phyloP scores from a whole-genome alignment of 2,329 filamentous ascomycete species.

The Fusarium burgessii region DNA sequence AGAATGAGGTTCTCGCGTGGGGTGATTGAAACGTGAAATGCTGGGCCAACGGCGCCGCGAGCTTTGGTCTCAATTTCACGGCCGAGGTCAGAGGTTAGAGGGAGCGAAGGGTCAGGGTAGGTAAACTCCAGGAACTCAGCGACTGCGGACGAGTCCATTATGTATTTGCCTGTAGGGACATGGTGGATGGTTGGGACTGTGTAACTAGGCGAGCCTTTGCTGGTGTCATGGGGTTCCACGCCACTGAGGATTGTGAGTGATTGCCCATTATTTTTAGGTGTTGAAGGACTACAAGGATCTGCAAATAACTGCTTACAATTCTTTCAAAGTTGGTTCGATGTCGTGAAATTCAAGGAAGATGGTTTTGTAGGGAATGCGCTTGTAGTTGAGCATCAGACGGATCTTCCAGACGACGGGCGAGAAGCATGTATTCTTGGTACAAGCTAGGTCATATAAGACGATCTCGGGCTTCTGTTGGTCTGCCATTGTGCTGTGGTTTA shows the following conservation, averaged over 20 bases:
- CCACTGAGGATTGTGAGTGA: neutral
- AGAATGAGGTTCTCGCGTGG: conserved; percentile 18
- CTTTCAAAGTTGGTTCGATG: neutral
- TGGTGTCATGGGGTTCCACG: neutral
- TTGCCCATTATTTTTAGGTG: too few relatives aligned
- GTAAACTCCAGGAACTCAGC: conserved; percentile 7
- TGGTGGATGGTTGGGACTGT: conserved; percentile 18
- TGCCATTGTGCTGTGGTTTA: neutral
- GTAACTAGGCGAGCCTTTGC: neutral
- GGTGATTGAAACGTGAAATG: neutral
- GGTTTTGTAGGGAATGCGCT: conserved; percentile 1
- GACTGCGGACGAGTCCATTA: conserved; percentile 14
- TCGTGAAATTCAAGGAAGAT: conserved; percentile 22
- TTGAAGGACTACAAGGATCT: neutral
- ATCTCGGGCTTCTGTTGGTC: neutral
- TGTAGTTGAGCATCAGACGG: conserved; percentile 26
- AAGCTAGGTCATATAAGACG: conserved; percentile 18
- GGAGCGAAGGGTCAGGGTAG: neutral
- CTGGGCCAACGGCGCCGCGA: neutral
- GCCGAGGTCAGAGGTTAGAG: neutral
- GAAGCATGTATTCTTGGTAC: conserved; percentile 14
- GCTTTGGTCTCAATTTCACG: conserved; percentile 1
- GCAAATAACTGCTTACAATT: neutral
- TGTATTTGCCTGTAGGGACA: neutral
- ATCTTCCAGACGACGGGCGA: conserved; percentile 18